Base-by-base conservation (phyloP, 1,284 basidiomycete species). In the Ustilago loliicola region DNA sequence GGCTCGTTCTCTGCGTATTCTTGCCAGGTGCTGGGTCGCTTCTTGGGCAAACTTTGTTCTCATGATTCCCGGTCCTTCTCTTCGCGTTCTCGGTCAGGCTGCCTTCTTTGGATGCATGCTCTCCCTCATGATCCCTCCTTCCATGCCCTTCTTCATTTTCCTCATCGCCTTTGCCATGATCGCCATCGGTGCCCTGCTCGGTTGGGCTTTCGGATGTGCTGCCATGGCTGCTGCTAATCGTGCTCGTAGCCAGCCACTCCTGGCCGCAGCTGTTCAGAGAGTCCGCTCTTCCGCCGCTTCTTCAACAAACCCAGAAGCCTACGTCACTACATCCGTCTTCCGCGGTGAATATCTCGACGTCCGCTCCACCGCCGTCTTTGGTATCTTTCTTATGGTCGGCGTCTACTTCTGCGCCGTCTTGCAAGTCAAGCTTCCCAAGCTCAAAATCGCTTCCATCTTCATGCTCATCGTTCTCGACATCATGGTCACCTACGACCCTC, bases 171-270 rank as follows among this genome's bases (percentile, higher is more conserved):
- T 90, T 7, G 69, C 87, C 4, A 90, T 89, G 0, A 79, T 92
- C 23, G 82, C 90, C 1, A 23, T 90, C 66, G 92, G 93, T 0
- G 88, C 92, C 86, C 86, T 89, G 1, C 57, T 92, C 5, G 93
- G 93, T 9, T 94, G 93, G 93, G 93, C 90, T 0, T 90, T 92
- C 88, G 91, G 91, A 5, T 89, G 88, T 40, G 92, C 92, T 1
- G 91, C 90, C 0, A 93, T 93, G 91, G 91, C 90, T 2, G 89
- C 91, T 1, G 90, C 89, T 0, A 82, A 91, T 1, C 86, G 88
- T n/a, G 91, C 89, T 0, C 88, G 93, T 40, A 88, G 88, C 79
- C 88, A 90, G 60, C 85, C 88, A 0, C 82, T 92, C 8, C 86
- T 92, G 3, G 87, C 88, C 13, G 81, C 86, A 7, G 88, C 89